Base-by-base conservation (phyloP, 2,329 filamentous ascomycete genomes). In the Fusarium sp. region DNA sequence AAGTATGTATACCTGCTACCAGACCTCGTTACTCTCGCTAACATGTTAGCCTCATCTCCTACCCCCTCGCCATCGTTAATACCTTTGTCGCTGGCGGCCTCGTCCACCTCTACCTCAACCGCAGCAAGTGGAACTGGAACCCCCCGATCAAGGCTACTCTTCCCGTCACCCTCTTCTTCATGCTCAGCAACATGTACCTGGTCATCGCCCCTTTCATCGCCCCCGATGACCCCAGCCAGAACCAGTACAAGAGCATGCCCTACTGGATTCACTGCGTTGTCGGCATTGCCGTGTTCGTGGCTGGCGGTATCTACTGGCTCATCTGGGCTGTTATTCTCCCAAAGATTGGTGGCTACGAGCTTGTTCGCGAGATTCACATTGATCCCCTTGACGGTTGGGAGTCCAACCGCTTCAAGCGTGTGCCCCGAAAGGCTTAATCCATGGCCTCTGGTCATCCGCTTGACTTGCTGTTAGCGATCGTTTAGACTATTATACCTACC, bases 341-440 rank as follows among this genome's bases (percentile, higher is more conserved):
- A 50, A 79, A 77, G 68, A 58, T 86, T 29, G 83, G 83, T 12
- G 69, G 70, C 0, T 87, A 90, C 67, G 79, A 84, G 65, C 77
- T 90, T 9, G 79, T 85, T 3, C 80, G 83, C 53, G 82, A 87
- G 73, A 79, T 76, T 0, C 72, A 80, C 2, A 73, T 88, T 7
- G 83, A 86, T 58, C 79, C 80, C 0, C 79, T 84, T 38, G 87
- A 89, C 70, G 86, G 87, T 2, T 89, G 87, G 87, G 85, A 86
- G 65, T 77, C 83, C 29, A 85, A 77, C 50, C 78, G 83, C 3
- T 88, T 88, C 68, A 74, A 78, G 3, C 78, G 72, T 54, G 72
- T 77, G 59, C 81, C 83, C 6, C 52, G 42, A 22, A n/a, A 28
- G 12, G 15, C 50, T 15, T 53, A 41, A 25, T 34, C 19, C 19